Evolutionary conservation across 225 moss, liverwort and hornwort genomes (phyloP), one percentile per base, ranked within the genome.

Genomic region (Polytrichum formosum): DNA sequence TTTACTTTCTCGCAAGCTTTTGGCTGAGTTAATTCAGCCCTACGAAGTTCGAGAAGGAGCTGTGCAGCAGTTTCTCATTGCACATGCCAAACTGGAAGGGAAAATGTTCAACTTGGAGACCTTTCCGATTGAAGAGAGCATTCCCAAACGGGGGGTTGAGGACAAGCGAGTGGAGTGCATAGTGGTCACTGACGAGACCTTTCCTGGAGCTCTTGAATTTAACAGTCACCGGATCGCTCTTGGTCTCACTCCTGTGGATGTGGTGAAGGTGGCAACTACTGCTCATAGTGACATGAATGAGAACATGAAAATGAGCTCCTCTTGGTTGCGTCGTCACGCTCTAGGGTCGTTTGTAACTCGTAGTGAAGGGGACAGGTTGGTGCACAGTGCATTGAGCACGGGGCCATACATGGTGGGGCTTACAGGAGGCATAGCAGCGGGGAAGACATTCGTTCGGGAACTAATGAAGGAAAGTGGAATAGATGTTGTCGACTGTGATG

Each of bases 371-470:
- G 76, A 76, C n/a, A 72, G 80, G 71, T 72, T 80, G 22, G 25
- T 66, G 6, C 61, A 61, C 16, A 69, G 77, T 56, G 63, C 31
- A 26, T 65, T 81, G 18, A 69, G 65, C 25, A 77, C 73, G 26
- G 66, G 77, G 29, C 77, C 81, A 59, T 77, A 77, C 21, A 73
- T 77, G 77, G 70, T 77, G 23, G 81, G 81, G 61, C 81, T 81
- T 65, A 81, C 77, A 5, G 77, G 81, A 5, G 77, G 81, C 54
- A 81, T 81, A 66, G 81, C 77, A 65, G 30, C 56, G 8, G 77
- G 81, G 6, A 81, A 81, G 63, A 73, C 74, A 13, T 77, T 66
- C 63, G 77, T 81, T 28, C 65, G 67, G 33, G 65, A 74, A 16
- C 23, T 77, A 66, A 68, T 81, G 70, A 74, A 81, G 70, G 64